Percentiles rank a stretch among this genome's conserved stretches.
Conservation (phyloP, 305 asterid species). For the Fraxinus xanthoxyloides region DNA sequence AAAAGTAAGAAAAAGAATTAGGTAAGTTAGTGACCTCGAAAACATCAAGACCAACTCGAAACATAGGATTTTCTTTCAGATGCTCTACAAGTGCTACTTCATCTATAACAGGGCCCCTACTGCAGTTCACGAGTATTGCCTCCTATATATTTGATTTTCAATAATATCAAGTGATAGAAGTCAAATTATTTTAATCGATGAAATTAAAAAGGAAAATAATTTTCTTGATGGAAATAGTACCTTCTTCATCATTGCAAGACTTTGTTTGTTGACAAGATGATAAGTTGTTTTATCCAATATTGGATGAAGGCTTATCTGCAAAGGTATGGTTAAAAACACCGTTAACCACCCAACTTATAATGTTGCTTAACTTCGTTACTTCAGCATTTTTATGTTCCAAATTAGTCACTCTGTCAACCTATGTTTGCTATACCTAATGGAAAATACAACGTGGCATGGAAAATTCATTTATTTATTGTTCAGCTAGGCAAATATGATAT, state of each 20-base stretch:
- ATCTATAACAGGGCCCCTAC: conserved; percentile 96
- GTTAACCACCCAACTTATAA: not conserved
- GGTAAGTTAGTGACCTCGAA: conserved; percentile 62
- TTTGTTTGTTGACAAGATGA: conserved; percentile 89
- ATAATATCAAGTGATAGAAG: not conserved
- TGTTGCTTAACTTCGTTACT: not conserved
- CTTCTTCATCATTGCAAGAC: conserved; percentile 89
- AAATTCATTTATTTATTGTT: not conserved
- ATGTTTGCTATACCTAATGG: not conserved
- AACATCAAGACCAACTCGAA: conserved; percentile 97
- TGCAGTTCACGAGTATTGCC: conserved; percentile 91
- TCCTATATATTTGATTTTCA: conserved; percentile 43
- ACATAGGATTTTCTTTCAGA: conserved; percentile 87
- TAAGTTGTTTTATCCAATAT: conserved; percentile 90
- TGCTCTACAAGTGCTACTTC: conserved; percentile 97
- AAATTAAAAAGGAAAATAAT: not conserved
- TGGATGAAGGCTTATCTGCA: conserved; percentile 94
- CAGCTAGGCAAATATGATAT: not conserved
- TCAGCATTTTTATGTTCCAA: not conserved
- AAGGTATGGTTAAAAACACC: conserved; percentile 1
- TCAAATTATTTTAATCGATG: not conserved
- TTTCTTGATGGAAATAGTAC: conserved; percentile 26
- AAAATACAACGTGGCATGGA: not conserved
- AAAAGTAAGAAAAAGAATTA: not conserved
- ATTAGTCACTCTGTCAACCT: not conserved